Base-by-base conservation (phyloP, 2,329 filamentous ascomycete species). In the Lecanoromycetidae sp. region DNA sequence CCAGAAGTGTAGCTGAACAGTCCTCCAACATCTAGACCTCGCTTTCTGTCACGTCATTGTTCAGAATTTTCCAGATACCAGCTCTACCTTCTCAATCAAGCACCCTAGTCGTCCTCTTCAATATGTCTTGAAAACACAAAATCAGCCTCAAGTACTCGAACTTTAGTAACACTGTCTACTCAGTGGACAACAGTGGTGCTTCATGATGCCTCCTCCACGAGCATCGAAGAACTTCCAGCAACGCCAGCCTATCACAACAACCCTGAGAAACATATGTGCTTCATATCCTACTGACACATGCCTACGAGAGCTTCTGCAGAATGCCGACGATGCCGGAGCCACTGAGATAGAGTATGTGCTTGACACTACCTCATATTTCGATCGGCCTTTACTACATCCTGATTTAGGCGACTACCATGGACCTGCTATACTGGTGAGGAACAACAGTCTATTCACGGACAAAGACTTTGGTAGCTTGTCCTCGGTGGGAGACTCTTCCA, bases 391-490 rank as follows among this genome's bases (percentile, higher is more conserved):
- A 19, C 45, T 61, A 4, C 30, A 60, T 40, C 30, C 42, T n/a
- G 51, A 48, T 5, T 51, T 63, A n/a, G 51, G 29, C 23, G 52
- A 61, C 44, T 63, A 58, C 29, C 61, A 63, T 47, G 62, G 62
- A 1, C 60, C 61, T 10, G 57, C 62, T 12, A 44, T 65, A 3
- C 47, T 65, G 9, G 60, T 58, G 7, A 60, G 54, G 34, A 65
- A 64, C 35, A 57, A 62, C 49, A 60, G 56, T 2, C 33, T 53
- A 19, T 65, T 65, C 42, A 46, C 46, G 0, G 51, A 56, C 12
- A 45, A 50, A 4, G 60, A 65, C 44, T 63, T 64, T 25, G 36
- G 54, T 7, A 62, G 54, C 32, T 50, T 64, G n/a, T 55, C 53
- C 8, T 46, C 46, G 3, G 51, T 64, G 9, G 61, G 62, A 2